These are phyloP conservation scores for Tarenaya hassleriana DNA, from an alignment of 345 rosid species.

Conservation along the genomic window DNA sequence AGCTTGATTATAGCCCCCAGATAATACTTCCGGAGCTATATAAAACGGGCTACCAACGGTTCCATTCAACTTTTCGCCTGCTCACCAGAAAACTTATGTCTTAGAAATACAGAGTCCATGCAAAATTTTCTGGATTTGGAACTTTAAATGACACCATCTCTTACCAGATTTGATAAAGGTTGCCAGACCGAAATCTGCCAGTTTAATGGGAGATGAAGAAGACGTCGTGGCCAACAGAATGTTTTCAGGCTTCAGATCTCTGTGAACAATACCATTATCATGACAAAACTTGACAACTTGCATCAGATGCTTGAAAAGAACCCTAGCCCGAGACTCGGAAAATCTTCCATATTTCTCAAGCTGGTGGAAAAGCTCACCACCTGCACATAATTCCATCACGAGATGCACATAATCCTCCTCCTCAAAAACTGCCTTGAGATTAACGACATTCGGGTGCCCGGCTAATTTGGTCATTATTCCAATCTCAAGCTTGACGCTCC, in stretches of 20 bases:
- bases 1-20: slow-evolving; percentile 62
- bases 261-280: slow-evolving; percentile 60
- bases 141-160: slow-evolving; percentile 6
- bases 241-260: slow-evolving; percentile 68
- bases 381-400: slow-evolving; percentile 67
- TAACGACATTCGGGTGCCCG: slow-evolving; percentile 58
- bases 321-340: slow-evolving; percentile 47
- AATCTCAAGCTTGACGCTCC: slow-evolving; percentile 51
- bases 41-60: slow-evolving; percentile 74
- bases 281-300: slow-evolving; percentile 66
- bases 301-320: slow-evolving; percentile 55
- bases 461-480: slow-evolving; percentile 54
- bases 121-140: neutral
- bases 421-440: slow-evolving; percentile 65
- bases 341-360: slow-evolving; percentile 58
- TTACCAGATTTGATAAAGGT: slow-evolving; percentile 55
- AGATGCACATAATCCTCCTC: slow-evolving; percentile 56
- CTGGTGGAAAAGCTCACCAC: slow-evolving; percentile 62
- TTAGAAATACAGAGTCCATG: slow-evolving; percentile 11
- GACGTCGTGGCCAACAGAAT: slow-evolving; percentile 57
- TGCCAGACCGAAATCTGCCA: slow-evolving; percentile 76
- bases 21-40: slow-evolving; percentile 66
- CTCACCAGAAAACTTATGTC: slow-evolving; percentile 12
- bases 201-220: slow-evolving; percentile 53
- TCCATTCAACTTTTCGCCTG: slow-evolving; percentile 57